Conservation (phyloP, 2,329 filamentous ascomycete species). For the Claviceps digitariae region DNA sequence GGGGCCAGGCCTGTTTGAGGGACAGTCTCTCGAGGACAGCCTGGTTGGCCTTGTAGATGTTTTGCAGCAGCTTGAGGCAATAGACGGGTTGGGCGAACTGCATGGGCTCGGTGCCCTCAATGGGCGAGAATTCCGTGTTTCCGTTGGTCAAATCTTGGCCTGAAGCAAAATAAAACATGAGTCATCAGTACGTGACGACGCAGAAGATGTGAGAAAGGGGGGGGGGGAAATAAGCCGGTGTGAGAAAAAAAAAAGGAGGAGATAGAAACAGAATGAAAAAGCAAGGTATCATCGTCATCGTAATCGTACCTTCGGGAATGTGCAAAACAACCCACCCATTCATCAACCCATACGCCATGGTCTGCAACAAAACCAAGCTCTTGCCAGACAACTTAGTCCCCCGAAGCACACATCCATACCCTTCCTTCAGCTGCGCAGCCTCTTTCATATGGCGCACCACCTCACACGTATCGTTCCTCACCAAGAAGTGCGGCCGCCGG, state of each 20-base stretch:
- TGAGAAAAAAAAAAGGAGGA: background rate
- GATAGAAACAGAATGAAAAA: background rate
- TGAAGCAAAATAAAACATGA: background rate
- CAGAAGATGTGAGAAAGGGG: background rate
- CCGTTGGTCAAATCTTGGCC: constrained; percentile 72
- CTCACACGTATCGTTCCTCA: constrained; percentile 65
- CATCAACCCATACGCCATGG: constrained; percentile 65
- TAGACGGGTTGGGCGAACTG: constrained; percentile 71
- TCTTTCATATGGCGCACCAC: constrained; percentile 50
- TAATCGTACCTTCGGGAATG: constrained; percentile 70
- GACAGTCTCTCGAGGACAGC: constrained; percentile 42
- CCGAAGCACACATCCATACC: constrained; percentile 51
- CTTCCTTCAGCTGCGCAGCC: constrained; percentile 37
- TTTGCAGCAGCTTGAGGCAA: constrained; percentile 58
- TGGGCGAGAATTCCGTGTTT: constrained; percentile 64
- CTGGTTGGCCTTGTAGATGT: constrained; percentile 60
- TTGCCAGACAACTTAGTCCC: constrained; percentile 71
- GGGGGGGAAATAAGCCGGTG: no score
- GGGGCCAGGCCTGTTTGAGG: constrained; percentile 30
- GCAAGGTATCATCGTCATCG: constrained; percentile 23
- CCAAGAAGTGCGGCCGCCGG: constrained; percentile 61
- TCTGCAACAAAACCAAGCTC: constrained; percentile 74
- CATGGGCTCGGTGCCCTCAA: constrained; percentile 42
- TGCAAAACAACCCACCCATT: constrained; percentile 83
- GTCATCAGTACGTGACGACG: background rate